Percentiles rank a stretch among this genome's conserved stretches.
phyloP scores from a whole-genome alignment of 495 filamentous ascomycete species.

The Neurospora sp. region DNA sequence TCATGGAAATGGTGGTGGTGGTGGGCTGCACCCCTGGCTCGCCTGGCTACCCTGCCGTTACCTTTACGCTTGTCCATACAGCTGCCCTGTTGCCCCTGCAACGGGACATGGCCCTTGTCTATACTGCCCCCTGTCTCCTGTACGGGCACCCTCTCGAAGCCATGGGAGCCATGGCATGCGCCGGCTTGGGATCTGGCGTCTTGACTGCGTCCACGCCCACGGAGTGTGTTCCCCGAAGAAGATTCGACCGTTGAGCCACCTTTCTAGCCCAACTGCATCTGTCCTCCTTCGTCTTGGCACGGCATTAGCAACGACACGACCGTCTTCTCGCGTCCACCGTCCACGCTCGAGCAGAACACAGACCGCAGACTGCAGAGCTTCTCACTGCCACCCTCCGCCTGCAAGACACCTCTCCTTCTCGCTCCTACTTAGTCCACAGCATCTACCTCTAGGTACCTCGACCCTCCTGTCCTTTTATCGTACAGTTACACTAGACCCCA shows the following conservation, averaged over 20 bases:
- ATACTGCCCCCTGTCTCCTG: neutral
- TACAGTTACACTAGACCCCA: slow-evolving; percentile 22
- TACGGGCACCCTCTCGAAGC: neutral
- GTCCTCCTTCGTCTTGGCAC: slow-evolving; percentile 13
- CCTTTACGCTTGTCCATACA: neutral
- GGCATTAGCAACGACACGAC: slow-evolving; percentile 1
- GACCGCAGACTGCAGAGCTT: neutral
- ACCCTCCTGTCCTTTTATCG: slow-evolving; percentile 13
- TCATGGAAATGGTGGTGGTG: neutral
- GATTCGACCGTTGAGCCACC: slow-evolving; percentile 18
- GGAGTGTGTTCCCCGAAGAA: slow-evolving; percentile 11
- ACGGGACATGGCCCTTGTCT: neutral
- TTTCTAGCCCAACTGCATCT: slow-evolving; percentile 8
- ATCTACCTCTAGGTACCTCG: slow-evolving; percentile 1
- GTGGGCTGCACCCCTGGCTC: neutral
- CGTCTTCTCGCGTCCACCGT: slow-evolving; percentile 8
- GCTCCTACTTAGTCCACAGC: slow-evolving; percentile 6
- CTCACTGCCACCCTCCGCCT: slow-evolving; percentile 21
- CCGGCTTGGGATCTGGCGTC: neutral
- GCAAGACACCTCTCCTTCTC: slow-evolving; percentile 19
- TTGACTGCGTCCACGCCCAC: slow-evolving; percentile 7
- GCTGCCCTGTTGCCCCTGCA: neutral
- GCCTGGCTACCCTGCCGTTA: neutral
- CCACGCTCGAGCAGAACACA: neutral
- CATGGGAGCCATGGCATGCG: neutral